phyloP scores from a whole-genome alignment of 2,329 filamentous ascomycete species.

The Trichoderma arundinaceum region DNA sequence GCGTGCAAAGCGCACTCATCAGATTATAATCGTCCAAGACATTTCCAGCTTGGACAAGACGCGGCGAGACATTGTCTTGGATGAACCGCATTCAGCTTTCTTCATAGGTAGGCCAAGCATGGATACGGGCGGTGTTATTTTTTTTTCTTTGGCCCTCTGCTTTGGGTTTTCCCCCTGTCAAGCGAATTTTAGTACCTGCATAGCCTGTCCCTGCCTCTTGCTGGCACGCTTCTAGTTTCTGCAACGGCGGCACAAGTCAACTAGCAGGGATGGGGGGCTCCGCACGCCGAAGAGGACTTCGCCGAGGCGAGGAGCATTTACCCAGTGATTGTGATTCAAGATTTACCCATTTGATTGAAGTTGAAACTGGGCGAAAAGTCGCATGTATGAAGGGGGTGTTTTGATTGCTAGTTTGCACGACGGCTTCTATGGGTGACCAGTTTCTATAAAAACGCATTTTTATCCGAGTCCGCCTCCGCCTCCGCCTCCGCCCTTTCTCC shows the following conservation, averaged over 20 bases:
- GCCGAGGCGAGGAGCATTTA: background rate
- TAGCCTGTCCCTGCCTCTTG: too few relatives aligned
- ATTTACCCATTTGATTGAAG: background rate
- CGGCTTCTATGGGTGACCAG: too few relatives aligned
- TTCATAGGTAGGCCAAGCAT: background rate
- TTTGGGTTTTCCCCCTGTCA: background rate
- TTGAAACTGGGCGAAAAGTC: background rate
- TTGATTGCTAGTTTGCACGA: background rate
- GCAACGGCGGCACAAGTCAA: constrained; percentile 4
- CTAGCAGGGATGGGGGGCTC: constrained; percentile 16
- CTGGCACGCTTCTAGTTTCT: background rate
- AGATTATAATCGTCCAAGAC: background rate
- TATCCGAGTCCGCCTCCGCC: too few relatives aligned
- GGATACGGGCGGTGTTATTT: background rate
- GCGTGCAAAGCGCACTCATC: too few relatives aligned
- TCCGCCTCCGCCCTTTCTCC: background rate
- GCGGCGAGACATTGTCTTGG: too few relatives aligned
- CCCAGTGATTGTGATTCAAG: background rate
- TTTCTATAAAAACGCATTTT: too few relatives aligned
- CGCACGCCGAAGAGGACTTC: constrained; percentile 16
- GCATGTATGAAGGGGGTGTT: background rate
- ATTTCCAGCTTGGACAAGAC: background rate
- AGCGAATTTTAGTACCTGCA: constrained; percentile 6
- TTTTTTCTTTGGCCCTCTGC: background rate
- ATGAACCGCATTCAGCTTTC: too few relatives aligned